phyloP scores from a whole-genome alignment of 2,329 filamentous ascomycete species.

The Iodosphaeria phyllophila region DNA sequence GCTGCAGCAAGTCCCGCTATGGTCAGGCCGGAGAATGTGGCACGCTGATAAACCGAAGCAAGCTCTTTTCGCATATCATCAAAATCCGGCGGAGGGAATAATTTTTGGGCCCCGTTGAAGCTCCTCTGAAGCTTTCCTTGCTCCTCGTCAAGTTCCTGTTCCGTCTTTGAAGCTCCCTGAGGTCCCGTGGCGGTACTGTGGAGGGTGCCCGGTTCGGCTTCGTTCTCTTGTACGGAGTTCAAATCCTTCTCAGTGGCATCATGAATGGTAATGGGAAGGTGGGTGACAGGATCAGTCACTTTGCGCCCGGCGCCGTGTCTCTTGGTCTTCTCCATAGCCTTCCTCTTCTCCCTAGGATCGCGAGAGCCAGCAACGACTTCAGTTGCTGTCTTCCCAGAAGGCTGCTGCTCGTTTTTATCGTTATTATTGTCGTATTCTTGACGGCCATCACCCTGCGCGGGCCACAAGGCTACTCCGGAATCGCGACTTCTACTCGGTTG shows the following conservation, averaged over 20 bases:
- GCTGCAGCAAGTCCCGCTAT: constrained; percentile 13
- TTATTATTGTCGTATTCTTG: constrained; percentile 2
- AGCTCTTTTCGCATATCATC: constrained; percentile 18
- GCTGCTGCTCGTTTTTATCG: constrained; percentile 3
- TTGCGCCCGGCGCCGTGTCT: constrained; percentile 30
- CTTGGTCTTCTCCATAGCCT: constrained; percentile 25
- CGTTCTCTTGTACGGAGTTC: constrained; percentile 17
- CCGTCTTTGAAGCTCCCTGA: constrained; percentile 18
- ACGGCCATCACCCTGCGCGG: constrained; percentile 4
- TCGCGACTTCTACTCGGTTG: constrained; percentile 3
- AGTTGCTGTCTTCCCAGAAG: constrained; percentile 15
- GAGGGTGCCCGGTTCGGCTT: constrained; percentile 15
- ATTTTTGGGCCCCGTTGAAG: constrained; percentile 20
- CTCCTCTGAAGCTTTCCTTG: constrained; percentile 16
- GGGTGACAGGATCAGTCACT: constrained; percentile 56
- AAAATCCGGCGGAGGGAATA: constrained; percentile 30
- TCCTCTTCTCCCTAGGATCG: constrained; percentile 27
- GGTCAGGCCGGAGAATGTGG: constrained; percentile 18
- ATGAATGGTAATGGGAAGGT: constrained; percentile 48
- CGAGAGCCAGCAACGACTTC: constrained; percentile 17
- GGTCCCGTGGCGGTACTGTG: constrained; percentile 19
- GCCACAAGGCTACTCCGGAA: constrained; percentile 5
- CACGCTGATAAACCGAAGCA: constrained; percentile 13
- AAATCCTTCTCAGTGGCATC: constrained; percentile 49
- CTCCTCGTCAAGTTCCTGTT: constrained; percentile 18